phyloP scores from a whole-genome alignment of 225 moss, liverwort and hornwort species.

The Asterella californica region DNA sequence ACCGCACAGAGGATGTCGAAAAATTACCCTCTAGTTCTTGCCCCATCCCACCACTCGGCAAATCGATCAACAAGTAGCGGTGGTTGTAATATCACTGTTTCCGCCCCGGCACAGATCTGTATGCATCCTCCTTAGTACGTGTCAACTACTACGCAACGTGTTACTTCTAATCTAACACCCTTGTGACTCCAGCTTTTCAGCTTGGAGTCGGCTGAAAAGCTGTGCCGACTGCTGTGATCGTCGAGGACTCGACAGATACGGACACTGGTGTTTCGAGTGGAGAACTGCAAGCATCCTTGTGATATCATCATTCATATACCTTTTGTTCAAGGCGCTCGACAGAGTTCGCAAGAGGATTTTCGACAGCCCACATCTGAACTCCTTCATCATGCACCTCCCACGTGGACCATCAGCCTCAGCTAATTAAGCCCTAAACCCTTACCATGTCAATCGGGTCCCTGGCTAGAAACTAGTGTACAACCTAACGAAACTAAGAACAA shows the following conservation, averaged over 20 bases:
- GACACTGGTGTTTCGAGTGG: no score
- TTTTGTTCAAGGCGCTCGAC: conserved; percentile 74
- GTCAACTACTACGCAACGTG: neutral
- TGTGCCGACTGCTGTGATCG: neutral
- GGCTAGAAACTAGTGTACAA: neutral
- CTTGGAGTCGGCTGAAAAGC: no score
- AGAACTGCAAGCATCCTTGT: no score
- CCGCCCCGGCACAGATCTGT: conserved; percentile 59
- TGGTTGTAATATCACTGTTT: conserved; percentile 75
- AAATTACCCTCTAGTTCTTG: conserved; percentile 48
- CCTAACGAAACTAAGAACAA: neutral
- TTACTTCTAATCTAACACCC: neutral
- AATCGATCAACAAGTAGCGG: conserved; percentile 58
- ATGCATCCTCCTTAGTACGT: neutral
- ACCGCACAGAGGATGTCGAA: neutral
- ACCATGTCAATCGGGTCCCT: neutral
- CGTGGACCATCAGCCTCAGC: conserved; percentile 20
- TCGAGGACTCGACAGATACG: neutral
- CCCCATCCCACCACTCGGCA: conserved; percentile 60
- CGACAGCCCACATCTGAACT: conserved; percentile 88
- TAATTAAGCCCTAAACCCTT: neutral
- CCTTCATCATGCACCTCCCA: conserved; percentile 53
- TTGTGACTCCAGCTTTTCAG: no score
- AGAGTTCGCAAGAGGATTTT: conserved; percentile 78
- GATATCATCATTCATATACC: conserved; percentile 31